Percentiles rank a stretch among this genome's conserved stretches.
Evolutionary conservation across 2,329 filamentous ascomycete genomes (phyloP).

Genomic region (Fusarium setosum): DNA sequence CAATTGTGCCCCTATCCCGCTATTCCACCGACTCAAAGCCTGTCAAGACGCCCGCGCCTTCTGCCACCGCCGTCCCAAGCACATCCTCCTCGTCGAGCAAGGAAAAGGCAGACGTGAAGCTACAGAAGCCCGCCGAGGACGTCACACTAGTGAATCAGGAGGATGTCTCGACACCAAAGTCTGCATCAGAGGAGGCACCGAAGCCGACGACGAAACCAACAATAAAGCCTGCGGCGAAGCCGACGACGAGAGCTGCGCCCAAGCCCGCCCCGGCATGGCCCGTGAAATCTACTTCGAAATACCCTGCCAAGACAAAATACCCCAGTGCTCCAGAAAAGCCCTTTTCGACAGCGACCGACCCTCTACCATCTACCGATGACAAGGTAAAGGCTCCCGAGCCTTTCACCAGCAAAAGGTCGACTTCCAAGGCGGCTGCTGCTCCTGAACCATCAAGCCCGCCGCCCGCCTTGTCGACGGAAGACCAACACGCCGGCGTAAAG

Average conservation of each 20-base stretch:
- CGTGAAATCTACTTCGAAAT: no score
- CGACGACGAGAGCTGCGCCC: neutral
- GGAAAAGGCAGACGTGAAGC: constrained; percentile 2
- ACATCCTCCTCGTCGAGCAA: neutral
- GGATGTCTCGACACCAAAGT: constrained; percentile 8
- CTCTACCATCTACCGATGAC: no score
- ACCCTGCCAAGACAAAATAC: neutral
- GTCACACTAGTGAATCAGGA: constrained; percentile 22
- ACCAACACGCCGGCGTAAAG: no score
- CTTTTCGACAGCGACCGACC: no score
- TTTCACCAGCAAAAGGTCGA: neutral
- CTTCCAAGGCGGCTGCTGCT: no score
- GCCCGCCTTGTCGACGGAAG: no score
- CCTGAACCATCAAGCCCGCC: no score
- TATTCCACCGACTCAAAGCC: constrained; percentile 38
- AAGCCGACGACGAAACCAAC: neutral
- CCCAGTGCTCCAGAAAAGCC: neutral
- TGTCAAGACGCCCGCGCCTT: constrained; percentile 6
- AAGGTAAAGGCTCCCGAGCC: no score
- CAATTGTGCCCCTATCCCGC: constrained; percentile 32
- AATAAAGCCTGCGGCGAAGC: neutral
- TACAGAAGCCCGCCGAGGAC: constrained; percentile 31
- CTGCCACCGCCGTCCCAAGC: neutral
- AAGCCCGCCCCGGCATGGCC: constrained; percentile 12
- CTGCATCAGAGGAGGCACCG: neutral